phyloP scores from a whole-genome alignment of 805 yeast genomes.

The Clavispora fructus region DNA sequence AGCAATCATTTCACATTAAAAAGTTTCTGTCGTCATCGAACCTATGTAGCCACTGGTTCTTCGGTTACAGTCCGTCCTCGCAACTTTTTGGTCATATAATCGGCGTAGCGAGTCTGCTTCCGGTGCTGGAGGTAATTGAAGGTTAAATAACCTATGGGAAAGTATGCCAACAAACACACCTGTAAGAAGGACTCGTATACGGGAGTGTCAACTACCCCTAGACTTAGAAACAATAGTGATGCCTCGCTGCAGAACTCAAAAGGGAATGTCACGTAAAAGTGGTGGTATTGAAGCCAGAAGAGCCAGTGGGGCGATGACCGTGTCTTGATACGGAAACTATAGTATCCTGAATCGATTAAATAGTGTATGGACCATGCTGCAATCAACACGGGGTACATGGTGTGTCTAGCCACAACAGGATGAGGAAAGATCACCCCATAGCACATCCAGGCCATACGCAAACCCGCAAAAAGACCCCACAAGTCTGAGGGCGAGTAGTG shows the following conservation, averaged over 20 bases:
- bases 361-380: conserved; percentile 31
- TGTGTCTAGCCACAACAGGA: conserved; percentile 38
- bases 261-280: conserved; percentile 32
- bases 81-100: conserved; percentile 18
- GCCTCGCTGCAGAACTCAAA: conserved; percentile 29
- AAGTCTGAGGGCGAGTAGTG: conserved; percentile 12
- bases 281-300: conserved; percentile 33
- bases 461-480: conserved; percentile 25
- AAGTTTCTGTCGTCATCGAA: no score
- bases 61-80: conserved; percentile 4
- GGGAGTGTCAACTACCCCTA: conserved; percentile 24
- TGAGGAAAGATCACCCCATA: conserved; percentile 39
- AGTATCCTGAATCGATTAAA: conserved; percentile 29
- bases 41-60: not conserved
- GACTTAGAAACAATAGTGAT: conserved; percentile 30
- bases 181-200: conserved; percentile 23
- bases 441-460: conserved; percentile 34
- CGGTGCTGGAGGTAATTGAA: conserved; percentile 27
- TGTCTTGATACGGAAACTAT: conserved; percentile 32
- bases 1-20: no score
- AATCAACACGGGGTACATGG: conserved; percentile 35
- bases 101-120: conserved; percentile 16
- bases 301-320: conserved; percentile 29
- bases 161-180: conserved; percentile 24
- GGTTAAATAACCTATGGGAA: conserved; percentile 32